Evolutionary conservation across 139 green algal genomes (phyloP).

Genomic region (Desmodesmus armatus): DNA sequence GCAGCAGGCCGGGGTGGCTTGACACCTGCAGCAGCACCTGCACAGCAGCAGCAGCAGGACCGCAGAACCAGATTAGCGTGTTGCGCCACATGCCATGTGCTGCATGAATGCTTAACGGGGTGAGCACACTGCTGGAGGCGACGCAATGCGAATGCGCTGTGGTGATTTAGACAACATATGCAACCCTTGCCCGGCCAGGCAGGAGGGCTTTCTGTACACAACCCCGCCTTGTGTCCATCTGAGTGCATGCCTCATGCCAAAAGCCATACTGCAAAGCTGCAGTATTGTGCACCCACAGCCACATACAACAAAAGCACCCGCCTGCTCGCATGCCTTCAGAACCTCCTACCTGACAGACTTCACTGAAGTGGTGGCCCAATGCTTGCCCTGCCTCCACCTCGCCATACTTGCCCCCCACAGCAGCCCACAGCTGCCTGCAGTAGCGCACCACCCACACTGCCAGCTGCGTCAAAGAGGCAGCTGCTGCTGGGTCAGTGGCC

Average conservation of each 20-base stretch:
- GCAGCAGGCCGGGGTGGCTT: background rate
- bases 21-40: constrained; percentile 32
- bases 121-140: background rate
- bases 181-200: background rate
- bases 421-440: background rate
- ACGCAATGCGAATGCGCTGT: background rate
- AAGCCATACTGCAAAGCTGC: background rate
- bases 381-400: constrained; percentile 16
- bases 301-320: background rate
- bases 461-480: background rate
- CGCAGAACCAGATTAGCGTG: background rate
- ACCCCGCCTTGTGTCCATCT: too few relatives aligned
- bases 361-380: constrained; percentile 29
- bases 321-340: too few relatives aligned
- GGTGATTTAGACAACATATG: background rate
- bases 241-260: background rate
- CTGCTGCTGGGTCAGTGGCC: constrained; percentile 8
- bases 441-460: constrained; percentile 26
- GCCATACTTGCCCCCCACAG: background rate
- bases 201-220: background rate
- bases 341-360: constrained; percentile 3
- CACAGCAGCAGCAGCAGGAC: background rate
- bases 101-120: background rate
- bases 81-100: background rate
- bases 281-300: background rate